These are phyloP conservation scores for Blastomyces emzantsi DNA, from an alignment of 2,329 filamentous ascomycete genomes.

Conservation along the genomic window DNA sequence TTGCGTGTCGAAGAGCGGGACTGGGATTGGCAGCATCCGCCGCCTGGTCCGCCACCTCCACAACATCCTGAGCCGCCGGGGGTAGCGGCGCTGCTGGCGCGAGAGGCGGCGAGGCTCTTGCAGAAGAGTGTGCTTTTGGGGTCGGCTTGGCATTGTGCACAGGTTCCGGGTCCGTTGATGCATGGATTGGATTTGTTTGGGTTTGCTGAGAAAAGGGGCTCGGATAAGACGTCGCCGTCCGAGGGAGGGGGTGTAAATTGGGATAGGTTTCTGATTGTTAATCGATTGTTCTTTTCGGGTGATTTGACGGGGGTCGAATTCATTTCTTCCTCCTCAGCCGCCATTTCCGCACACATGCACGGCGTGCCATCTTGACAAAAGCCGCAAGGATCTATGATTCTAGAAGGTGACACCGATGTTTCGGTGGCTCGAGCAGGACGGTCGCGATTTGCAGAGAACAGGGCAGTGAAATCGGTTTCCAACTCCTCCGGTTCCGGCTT, in stretches of 20 bases:
- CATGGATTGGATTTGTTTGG: conserved; percentile 35
- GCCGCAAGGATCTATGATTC: conserved; percentile 62
- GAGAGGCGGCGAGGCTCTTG: conserved; percentile 63
- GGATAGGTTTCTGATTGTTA: conserved; percentile 39
- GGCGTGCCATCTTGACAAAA: conserved; percentile 77
- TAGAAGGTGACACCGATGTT: conserved; percentile 28
- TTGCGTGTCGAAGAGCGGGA: conserved; percentile 20
- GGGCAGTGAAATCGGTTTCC: conserved; percentile 66
- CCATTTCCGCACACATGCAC: conserved; percentile 68
- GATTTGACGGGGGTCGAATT: conserved; percentile 31
- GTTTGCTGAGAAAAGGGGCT: conserved; percentile 33
- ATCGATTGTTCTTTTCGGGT: conserved; percentile 32
- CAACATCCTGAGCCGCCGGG: conserved; percentile 44
- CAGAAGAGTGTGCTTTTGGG: conserved; percentile 77
- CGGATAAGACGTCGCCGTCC: conserved; percentile 49
- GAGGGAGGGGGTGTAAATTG: conserved; percentile 47
- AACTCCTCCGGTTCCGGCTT: conserved; percentile 42
- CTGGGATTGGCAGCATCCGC: conserved; percentile 53
- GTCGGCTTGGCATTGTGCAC: conserved; percentile 66
- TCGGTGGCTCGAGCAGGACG: conserved; percentile 20
- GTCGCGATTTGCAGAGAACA: conserved; percentile 47
- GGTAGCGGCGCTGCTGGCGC: conserved; percentile 28
- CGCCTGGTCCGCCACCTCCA: conserved; percentile 50
- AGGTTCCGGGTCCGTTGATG: conserved; percentile 65
- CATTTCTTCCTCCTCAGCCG: conserved; percentile 36